These are phyloP conservation scores for Fremontodendron californicum DNA, from an alignment of 345 rosid genomes.

Conservation along the genomic window DNA sequence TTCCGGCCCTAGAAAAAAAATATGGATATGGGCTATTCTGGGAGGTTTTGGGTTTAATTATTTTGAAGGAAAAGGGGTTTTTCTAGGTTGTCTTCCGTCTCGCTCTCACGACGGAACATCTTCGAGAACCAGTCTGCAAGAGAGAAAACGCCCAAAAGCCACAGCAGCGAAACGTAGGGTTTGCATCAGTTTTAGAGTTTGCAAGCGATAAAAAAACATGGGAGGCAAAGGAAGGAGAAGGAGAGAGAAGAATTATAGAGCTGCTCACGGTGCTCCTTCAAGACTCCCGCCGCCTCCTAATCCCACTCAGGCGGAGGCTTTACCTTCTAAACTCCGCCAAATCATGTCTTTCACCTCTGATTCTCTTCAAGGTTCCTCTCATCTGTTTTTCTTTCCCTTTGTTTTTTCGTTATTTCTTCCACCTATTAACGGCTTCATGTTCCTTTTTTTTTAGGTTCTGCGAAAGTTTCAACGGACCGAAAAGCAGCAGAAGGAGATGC, in stretches of 20 bases:
- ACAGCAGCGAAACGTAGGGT: not conserved
- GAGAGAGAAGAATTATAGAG: conserved; percentile 78
- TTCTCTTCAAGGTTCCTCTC: conserved; percentile 22
- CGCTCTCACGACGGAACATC: not conserved
- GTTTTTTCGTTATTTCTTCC: not conserved
- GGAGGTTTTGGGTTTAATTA: not conserved
- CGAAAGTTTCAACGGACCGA: conserved; percentile 15
- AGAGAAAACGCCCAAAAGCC: not conserved
- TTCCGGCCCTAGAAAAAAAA: too few species aligned
- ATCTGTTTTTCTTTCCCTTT: not conserved
- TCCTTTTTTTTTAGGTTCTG: conserved; percentile 21
- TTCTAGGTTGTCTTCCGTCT: not conserved
- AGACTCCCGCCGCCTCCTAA: conserved; percentile 86
- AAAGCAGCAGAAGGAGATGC: conserved; percentile 3
- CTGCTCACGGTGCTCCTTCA: conserved; percentile 70
- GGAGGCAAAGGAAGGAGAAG: conserved; percentile 78
- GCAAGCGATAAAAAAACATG: too few species aligned
- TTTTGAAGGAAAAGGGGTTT: not conserved
- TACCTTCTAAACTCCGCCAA: conserved; percentile 82
- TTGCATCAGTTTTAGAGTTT: not conserved
- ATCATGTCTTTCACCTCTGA: conserved; percentile 56
- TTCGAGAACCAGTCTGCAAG: not conserved
- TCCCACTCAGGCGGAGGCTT: conserved; percentile 54
- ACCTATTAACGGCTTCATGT: not conserved
- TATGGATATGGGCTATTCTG: not conserved